These are phyloP conservation scores for Wickerhamiella parazyma DNA, from an alignment of 805 yeast genomes.

Conservation along the genomic window DNA sequence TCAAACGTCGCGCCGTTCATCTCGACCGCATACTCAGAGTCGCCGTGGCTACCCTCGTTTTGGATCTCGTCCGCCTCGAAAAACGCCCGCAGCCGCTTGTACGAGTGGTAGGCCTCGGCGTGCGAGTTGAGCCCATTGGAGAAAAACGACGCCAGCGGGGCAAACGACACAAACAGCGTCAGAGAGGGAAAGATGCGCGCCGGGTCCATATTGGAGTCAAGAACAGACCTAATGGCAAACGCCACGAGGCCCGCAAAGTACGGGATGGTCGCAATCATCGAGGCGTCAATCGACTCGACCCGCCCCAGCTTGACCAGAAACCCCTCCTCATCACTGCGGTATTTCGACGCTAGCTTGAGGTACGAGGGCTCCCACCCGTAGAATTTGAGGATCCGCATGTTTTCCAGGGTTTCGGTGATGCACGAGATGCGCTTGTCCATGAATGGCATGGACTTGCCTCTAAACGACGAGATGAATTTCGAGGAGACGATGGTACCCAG, in stretches of 20 bases:
- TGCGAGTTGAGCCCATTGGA: slow-evolving; percentile 35
- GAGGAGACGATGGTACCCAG: slow-evolving; percentile 35
- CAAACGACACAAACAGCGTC: slow-evolving; percentile 51
- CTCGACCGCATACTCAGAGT: slow-evolving; percentile 31
- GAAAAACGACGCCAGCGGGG: slow-evolving; percentile 53
- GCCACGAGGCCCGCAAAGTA: slow-evolving; percentile 56
- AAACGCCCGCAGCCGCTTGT: slow-evolving; percentile 17
- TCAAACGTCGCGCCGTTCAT: slow-evolving; percentile 44
- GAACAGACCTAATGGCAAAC: slow-evolving; percentile 35
- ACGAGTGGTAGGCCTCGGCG: slow-evolving; percentile 28
- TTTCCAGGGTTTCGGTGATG: slow-evolving; percentile 64
- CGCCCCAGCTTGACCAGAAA: slow-evolving; percentile 51
- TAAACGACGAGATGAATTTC: slow-evolving; percentile 37
- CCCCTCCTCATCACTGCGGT: slow-evolving; percentile 50
- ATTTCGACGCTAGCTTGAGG: slow-evolving; percentile 37
- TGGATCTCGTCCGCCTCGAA: slow-evolving; percentile 28
- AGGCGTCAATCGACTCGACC: slow-evolving; percentile 47
- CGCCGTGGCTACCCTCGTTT: slow-evolving; percentile 14
- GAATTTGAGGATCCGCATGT: slow-evolving; percentile 70
- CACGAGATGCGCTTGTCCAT: slow-evolving; percentile 69
- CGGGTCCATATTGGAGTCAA: slow-evolving; percentile 35
- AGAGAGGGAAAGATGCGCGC: slow-evolving; percentile 60
- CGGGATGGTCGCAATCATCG: slow-evolving; percentile 56
- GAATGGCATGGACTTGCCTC: slow-evolving; percentile 43
- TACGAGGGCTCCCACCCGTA: slow-evolving; percentile 90